Conservation (phyloP, 352 stramenopile species). For the Globisporangium viniferum region DNA sequence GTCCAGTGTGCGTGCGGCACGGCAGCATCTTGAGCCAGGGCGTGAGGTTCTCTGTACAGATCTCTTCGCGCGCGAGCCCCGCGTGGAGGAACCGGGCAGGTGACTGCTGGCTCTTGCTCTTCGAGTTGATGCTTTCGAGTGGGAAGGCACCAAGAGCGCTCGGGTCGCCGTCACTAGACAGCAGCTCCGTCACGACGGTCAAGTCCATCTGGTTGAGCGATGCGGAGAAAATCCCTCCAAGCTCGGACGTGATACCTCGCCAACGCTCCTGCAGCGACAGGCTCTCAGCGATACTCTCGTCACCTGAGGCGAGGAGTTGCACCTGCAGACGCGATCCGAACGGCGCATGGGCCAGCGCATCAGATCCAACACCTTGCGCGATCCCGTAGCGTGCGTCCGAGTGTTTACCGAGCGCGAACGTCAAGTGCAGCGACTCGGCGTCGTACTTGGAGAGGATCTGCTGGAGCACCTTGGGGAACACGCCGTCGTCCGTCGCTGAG, state of each 20-base stretch:
- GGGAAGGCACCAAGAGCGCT: slow-evolving; percentile 22
- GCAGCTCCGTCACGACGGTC: slow-evolving; percentile 28
- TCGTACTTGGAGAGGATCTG: slow-evolving; percentile 76
- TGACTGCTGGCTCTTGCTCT: not conserved
- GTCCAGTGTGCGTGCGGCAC: slow-evolving; percentile 55
- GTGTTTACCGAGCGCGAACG: slow-evolving; percentile 65
- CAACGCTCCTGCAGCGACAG: slow-evolving; percentile 36
- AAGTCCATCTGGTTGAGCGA: slow-evolving; percentile 81
- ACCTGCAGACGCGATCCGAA: slow-evolving; percentile 69
- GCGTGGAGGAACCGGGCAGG: slow-evolving; percentile 43
- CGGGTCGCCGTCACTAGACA: slow-evolving; percentile 13
- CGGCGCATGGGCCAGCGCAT: slow-evolving; percentile 35
- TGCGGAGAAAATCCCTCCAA: slow-evolving; percentile 79
- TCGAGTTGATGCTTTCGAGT: not conserved
- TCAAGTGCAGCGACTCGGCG: slow-evolving; percentile 61
- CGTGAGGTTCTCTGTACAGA: slow-evolving; percentile 88
- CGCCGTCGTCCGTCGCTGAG: not conserved
- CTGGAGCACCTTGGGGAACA: slow-evolving; percentile 55
- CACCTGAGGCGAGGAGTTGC: slow-evolving; percentile 23
- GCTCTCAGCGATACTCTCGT: slow-evolving; percentile 13
- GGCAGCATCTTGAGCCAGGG: slow-evolving; percentile 88
- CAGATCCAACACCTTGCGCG: slow-evolving; percentile 11
- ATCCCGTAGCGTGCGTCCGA: slow-evolving; percentile 44
- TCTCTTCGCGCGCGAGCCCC: slow-evolving; percentile 72
- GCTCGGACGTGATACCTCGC: slow-evolving; percentile 64